Percentiles rank a stretch among this genome's conserved stretches.
phyloP scores from a whole-genome alignment of 169 alveolate species.

The Cytauxzoon felis region DNA sequence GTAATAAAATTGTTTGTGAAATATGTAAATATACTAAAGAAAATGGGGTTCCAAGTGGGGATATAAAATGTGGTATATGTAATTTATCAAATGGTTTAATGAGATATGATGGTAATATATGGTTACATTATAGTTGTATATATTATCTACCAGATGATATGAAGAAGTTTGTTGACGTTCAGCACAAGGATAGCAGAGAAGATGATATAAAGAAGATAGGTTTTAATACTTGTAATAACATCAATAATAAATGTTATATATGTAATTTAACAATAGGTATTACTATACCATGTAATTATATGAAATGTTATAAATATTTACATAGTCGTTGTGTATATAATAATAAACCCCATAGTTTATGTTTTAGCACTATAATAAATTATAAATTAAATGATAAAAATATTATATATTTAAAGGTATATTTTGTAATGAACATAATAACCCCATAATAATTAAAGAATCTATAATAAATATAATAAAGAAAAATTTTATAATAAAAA shows the following conservation, averaged over 20 bases:
- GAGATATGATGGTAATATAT: neutral
- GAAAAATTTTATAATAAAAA: too few relatives aligned
- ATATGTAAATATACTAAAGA: neutral
- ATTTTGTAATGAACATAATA: slow-evolving; percentile 36
- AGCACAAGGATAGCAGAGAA: neutral
- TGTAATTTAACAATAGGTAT: slow-evolving; percentile 25
- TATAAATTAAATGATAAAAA: slow-evolving; percentile 5
- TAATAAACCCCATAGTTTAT: neutral
- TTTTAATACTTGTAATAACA: too few relatives aligned
- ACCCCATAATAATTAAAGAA: neutral
- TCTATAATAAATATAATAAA: neutral
- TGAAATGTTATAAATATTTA: slow-evolving; percentile 4
- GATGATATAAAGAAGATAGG: too few relatives aligned
- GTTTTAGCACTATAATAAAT: slow-evolving; percentile 2
- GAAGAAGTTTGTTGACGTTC: neutral
- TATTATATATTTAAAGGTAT: slow-evolving; percentile 25
- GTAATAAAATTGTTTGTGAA: neutral
- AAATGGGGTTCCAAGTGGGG: neutral
- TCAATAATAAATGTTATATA: slow-evolving; percentile 19
- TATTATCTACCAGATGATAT: neutral
- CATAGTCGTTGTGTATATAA: slow-evolving; percentile 29
- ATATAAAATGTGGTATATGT: slow-evolving; percentile 16
- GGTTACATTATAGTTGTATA: slow-evolving; percentile 49
- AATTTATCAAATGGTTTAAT: slow-evolving; percentile 16
- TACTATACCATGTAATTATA: slow-evolving; percentile 6